phyloP scores from a whole-genome alignment of 768 basidiomycete species.

The Tulasnella sp. region DNA sequence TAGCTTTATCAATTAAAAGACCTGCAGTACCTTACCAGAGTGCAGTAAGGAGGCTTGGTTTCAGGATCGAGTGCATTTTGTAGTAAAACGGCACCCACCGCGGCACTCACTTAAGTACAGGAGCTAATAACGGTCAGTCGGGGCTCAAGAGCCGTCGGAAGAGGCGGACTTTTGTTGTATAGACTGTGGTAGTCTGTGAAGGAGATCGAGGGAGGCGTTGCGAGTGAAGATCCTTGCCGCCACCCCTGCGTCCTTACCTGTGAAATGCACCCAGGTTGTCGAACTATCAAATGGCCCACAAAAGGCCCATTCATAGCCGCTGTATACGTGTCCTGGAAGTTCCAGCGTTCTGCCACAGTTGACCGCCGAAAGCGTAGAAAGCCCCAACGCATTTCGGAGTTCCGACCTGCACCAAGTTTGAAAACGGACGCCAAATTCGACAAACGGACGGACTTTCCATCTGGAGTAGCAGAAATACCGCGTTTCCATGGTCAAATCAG shows the following conservation, averaged over 20 bases:
- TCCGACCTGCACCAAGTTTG: too few species aligned
- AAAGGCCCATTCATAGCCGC: not conserved
- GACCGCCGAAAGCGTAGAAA: not conserved
- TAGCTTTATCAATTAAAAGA: too few species aligned
- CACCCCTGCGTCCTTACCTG: not conserved
- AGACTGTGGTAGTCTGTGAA: not conserved
- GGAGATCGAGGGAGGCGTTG: not conserved
- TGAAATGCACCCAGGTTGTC: not conserved
- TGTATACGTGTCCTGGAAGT: not conserved
- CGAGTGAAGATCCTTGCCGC: not conserved
- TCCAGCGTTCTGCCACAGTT: not conserved
- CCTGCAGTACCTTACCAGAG: too few species aligned
- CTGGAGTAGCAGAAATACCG: not conserved
- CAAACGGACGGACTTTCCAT: too few species aligned
- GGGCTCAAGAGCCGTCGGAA: too few species aligned
- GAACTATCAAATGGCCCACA: not conserved
- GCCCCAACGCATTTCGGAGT: not conserved
- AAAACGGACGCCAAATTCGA: too few species aligned
- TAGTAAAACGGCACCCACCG: too few species aligned
- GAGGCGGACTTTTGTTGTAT: too few species aligned
- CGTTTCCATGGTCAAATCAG: not conserved
- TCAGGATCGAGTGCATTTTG: too few species aligned
- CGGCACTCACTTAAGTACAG: too few species aligned
- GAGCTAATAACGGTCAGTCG: too few species aligned
- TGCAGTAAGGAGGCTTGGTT: too few species aligned